Conservation (phyloP, 225 moss, liverwort and hornwort species). For the Marchantia polymorpha region DNA sequence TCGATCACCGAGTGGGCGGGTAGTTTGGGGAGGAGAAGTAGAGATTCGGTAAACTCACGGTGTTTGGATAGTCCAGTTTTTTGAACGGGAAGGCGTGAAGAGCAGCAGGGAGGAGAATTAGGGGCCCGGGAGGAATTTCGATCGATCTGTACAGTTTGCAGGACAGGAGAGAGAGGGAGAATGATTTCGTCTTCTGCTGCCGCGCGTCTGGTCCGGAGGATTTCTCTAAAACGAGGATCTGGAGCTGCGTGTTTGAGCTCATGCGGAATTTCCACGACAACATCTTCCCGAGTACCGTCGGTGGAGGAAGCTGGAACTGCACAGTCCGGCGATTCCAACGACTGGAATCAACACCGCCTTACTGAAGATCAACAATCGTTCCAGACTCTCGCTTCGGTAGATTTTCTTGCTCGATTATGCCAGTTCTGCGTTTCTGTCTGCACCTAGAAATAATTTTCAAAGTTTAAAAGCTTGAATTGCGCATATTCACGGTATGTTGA, state of each 20-base stretch:
- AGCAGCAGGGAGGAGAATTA: neutral
- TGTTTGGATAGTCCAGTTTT: neutral
- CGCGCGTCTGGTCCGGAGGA: neutral
- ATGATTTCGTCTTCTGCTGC: slow-evolving; percentile 3
- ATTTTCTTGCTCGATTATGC: neutral
- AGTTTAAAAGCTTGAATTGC: neutral
- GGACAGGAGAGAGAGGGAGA: neutral
- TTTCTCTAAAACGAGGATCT: neutral
- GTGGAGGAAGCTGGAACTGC: slow-evolving; percentile 25
- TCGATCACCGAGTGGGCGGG: too few species aligned
- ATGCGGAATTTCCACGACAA: slow-evolving; percentile 18
- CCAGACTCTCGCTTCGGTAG: slow-evolving; percentile 40
- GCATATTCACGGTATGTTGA: neutral
- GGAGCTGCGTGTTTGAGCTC: neutral
- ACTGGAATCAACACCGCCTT: slow-evolving; percentile 40
- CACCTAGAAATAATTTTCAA: neutral
- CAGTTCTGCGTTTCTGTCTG: neutral
- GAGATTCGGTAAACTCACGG: neutral
- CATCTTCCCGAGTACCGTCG: slow-evolving; percentile 16
- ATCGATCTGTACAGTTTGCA: neutral
- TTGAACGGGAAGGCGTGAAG: neutral
- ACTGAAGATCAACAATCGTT: slow-evolving; percentile 44
- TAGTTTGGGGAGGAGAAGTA: neutral
- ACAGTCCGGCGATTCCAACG: slow-evolving; percentile 24
- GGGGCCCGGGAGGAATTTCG: neutral